Percentiles rank a stretch among this genome's conserved stretches.
These are phyloP conservation scores for Biscogniauxia marginata DNA, from an alignment of 2,329 filamentous ascomycete genomes.

Conservation along the genomic window DNA sequence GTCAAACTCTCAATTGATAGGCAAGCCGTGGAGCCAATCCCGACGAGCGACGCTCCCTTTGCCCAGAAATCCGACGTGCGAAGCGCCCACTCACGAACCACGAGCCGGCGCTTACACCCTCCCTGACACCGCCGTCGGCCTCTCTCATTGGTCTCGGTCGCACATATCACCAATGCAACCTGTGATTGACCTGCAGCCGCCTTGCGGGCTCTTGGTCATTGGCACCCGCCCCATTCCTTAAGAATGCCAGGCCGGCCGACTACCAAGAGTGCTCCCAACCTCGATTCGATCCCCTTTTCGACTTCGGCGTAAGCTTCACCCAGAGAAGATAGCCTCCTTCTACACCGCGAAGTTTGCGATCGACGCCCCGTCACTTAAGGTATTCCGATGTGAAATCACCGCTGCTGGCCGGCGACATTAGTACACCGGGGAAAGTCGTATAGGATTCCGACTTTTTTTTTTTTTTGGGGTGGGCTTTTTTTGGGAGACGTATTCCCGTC, in stretches of 20 bases:
- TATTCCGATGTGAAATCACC: background rate
- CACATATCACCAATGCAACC: conserved; percentile 30
- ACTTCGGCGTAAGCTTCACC: background rate
- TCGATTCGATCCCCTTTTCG: conserved; percentile 4
- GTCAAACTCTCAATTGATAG: background rate
- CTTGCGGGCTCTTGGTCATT: conserved; percentile 15
- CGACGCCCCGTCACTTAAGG: background rate
- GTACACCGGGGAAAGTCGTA: too few relatives aligned
- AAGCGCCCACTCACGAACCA: conserved; percentile 28
- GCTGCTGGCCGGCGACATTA: background rate
- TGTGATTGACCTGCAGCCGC: conserved; percentile 33
- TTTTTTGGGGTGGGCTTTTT: too few relatives aligned
- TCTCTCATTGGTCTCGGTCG: conserved; percentile 29
- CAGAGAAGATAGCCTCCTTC: background rate
- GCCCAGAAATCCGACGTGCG: conserved; percentile 18
- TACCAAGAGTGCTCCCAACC: conserved; percentile 7
- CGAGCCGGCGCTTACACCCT: conserved; percentile 30
- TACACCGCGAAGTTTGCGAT: background rate
- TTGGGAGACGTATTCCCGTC: too few relatives aligned
- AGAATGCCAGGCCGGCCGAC: conserved; percentile 23
- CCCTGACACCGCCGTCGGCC: conserved; percentile 17
- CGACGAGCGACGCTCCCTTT: conserved; percentile 14
- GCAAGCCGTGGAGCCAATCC: conserved; percentile 22
- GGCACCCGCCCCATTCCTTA: conserved; percentile 15
- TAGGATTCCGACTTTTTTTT: too few relatives aligned